Base-by-base conservation (phyloP, 805 yeast species). In the Metschnikowia gelsemii region DNA sequence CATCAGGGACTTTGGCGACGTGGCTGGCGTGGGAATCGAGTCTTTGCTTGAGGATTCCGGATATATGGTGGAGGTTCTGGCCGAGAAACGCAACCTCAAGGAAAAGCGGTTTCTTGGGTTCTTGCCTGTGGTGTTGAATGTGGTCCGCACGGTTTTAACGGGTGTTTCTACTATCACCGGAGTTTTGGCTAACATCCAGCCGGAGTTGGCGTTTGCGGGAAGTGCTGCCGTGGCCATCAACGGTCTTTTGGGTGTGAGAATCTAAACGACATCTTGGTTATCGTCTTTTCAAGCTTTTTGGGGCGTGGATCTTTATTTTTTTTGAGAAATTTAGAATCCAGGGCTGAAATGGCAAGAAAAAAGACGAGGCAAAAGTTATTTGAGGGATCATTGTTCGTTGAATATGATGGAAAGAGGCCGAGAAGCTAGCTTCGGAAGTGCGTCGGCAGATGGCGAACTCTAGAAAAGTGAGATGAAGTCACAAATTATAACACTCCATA, bases 1-100 rank as follows among this genome's bases (percentile, higher is more conserved):
- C n/a, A 17, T 35, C 24, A 16, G 7, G 3, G 38, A 35, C 18
- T 35, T 35, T 20, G 38, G 38, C 6, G 38, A 35, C 19, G 38
- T 20, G 2, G 24, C 38, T 4, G 38, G 38, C 13, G 18, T 25
- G 9, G 31, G 31, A 4, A 25, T 35, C 7, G 38, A 26, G n/a
- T 11, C 23, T 17, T 25, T 35, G 38, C 24, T 35, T 18, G 31
- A 25, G 8, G 25, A 35, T 24, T 17, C 38, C 13, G 38, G 38
- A 18, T 35, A 35, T 24, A n/a, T 16, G 24, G 38, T 35, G 18
- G 24, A 16, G 6, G 24, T 19, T 17, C 19, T 31, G 3, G 14
- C 30, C 8, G 38, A 26, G 16, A 35, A 35, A n/a, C 38, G 28
- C 20, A 6, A n/a, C 19, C 16, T 16, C 4, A 6, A 20, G 31